A percentile compares a stretch with the other conserved stretches of the same genome.
Evolutionary conservation across 1,139 yeast species (phyloP).

Genomic region (Sugiyamaella japonica): DNA sequence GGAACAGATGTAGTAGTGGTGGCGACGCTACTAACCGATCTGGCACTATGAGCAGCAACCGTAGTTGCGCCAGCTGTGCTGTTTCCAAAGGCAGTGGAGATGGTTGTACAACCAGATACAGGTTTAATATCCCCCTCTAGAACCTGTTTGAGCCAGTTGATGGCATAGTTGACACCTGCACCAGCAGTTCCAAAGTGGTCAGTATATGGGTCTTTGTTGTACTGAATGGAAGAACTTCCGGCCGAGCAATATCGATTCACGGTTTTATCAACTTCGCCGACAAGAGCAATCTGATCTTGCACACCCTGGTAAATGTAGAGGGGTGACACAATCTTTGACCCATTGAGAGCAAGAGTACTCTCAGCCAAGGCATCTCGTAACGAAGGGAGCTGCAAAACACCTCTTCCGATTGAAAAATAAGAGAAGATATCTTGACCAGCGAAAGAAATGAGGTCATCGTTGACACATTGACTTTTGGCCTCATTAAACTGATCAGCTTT

Average conservation of each 20-base stretch:
- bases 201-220: constrained; percentile 22
- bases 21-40: constrained; percentile 13
- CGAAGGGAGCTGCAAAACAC: constrained; percentile 20
- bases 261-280: constrained; percentile 27
- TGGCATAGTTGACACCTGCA: constrained; percentile 24
- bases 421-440: constrained; percentile 27
- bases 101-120: constrained; percentile 17
- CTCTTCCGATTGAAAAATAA: constrained; percentile 29
- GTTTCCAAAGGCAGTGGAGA: constrained; percentile 16
- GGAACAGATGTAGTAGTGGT: constrained; percentile 11
- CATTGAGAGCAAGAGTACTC: constrained; percentile 28
- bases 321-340: constrained; percentile 30
- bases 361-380: constrained; percentile 23
- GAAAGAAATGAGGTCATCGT: constrained; percentile 26
- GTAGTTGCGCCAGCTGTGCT: constrained; percentile 2
- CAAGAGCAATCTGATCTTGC: constrained; percentile 33
- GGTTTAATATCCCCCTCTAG: constrained; percentile 20
- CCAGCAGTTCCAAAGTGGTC: constrained; percentile 24
- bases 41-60: constrained; percentile 6
- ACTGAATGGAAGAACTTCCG: constrained; percentile 32
- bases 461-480: constrained; percentile 26
- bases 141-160: constrained; percentile 24
- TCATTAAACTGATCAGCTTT: constrained; percentile 20
- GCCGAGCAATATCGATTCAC: constrained; percentile 32
- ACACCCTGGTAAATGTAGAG: constrained; percentile 36